Percentiles rank a stretch among this genome's conserved stretches.
Conservation (phyloP, 129 eudicot species). For the Ambrosia artemisiifolia region DNA sequence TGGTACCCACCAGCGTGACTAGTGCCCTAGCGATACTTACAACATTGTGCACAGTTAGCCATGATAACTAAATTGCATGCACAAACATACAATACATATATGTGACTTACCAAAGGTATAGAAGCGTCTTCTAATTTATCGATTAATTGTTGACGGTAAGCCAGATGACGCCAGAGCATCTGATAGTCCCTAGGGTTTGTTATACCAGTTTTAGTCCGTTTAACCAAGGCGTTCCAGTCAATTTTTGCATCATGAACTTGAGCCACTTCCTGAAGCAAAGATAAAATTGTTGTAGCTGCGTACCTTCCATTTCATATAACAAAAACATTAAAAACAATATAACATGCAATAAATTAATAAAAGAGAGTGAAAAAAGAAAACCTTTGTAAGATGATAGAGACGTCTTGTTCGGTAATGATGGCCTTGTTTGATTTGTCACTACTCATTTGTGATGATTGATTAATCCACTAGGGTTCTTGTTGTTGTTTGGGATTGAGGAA, state of each 20-base stretch:
- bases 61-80: too few relatives aligned
- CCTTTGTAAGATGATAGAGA: constrained; percentile 57
- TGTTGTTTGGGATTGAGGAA: constrained; percentile 6
- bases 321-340: too few relatives aligned
- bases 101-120: constrained; percentile 52
- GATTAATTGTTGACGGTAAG: constrained; percentile 55
- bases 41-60: too few relatives aligned
- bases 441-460: constrained; percentile 34
- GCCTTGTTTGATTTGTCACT: constrained; percentile 47
- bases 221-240: constrained; percentile 73
- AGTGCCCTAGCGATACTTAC: too few relatives aligned
- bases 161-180: constrained; percentile 90
- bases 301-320: constrained; percentile 45
- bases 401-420: constrained; percentile 60
- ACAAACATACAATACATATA: too few relatives aligned
- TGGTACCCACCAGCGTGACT: too few relatives aligned
- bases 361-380: constrained; percentile 6
- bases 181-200: constrained; percentile 73
- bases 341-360: not conserved
- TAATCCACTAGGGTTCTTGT: constrained; percentile 11
- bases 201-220: constrained; percentile 67
- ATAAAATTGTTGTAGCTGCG: constrained; percentile 52
- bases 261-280: constrained; percentile 77
- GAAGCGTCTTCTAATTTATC: constrained; percentile 48
- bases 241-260: constrained; percentile 45